phyloP scores from a whole-genome alignment of 169 alveolate genomes.

The Cryptosporidium canis region DNA sequence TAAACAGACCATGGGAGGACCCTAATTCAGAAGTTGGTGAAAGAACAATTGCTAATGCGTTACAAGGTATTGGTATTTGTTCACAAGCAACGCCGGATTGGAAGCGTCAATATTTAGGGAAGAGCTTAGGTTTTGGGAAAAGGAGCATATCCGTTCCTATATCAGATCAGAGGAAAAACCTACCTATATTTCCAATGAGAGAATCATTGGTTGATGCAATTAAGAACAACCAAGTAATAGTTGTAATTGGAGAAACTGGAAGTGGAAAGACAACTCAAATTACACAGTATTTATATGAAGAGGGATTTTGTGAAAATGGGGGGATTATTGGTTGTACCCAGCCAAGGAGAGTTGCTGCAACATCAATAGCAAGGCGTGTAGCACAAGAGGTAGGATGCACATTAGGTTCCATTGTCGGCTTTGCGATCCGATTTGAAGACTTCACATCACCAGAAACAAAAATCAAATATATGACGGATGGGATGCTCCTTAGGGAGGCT shows the following conservation, averaged over 20 bases:
- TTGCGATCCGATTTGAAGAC: constrained; percentile 96
- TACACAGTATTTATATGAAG: constrained; percentile 94
- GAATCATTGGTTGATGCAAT: constrained; percentile 92
- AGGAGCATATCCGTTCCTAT: constrained; percentile 81
- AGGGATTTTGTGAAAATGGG: constrained; percentile 89
- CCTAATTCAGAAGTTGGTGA: constrained; percentile 91
- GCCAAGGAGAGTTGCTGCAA: constrained; percentile 99
- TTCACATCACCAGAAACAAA: constrained; percentile 95
- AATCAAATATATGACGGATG: constrained; percentile 99
- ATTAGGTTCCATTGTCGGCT: constrained; percentile 97
- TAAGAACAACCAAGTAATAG: constrained; percentile 88
- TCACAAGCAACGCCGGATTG: constrained; percentile 89
- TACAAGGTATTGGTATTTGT: constrained; percentile 78
- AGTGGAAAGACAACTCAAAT: constrained; percentile 98
- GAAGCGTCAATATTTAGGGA: constrained; percentile 85
- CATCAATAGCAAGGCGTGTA: constrained; percentile 97
- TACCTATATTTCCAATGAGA: constrained; percentile 94
- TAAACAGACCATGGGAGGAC: constrained; percentile 90
- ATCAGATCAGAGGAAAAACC: constrained; percentile 92
- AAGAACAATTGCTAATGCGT: constrained; percentile 84
- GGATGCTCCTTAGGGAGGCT: constrained; percentile 98
- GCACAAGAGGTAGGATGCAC: constrained; percentile 97
- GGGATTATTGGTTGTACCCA: constrained; percentile 96
- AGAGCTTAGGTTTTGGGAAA: constrained; percentile 81
- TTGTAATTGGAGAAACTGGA: constrained; percentile 99